Conservation (phyloP, 257 asterid genomes). For the Lantana camara region DNA sequence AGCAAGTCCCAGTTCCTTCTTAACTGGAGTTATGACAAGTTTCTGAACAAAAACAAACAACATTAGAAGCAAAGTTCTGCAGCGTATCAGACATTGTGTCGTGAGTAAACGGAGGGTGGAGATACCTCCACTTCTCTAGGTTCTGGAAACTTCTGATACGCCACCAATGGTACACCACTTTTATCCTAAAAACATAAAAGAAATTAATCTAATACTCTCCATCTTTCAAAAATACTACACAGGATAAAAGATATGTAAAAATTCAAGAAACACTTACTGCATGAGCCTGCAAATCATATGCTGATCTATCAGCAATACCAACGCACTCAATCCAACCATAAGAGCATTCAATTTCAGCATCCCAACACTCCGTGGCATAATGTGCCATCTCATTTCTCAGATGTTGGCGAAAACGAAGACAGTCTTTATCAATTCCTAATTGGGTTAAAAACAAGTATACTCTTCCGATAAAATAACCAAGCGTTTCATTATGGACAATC, state of each 20-base stretch:
- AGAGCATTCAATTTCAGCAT: slow-evolving; percentile 69
- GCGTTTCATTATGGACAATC: slow-evolving; percentile 61
- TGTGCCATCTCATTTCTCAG: slow-evolving; percentile 76
- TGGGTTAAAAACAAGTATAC: slow-evolving; percentile 59
- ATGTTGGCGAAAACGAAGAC: slow-evolving; percentile 67
- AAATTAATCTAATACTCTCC: not conserved
- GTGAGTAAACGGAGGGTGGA: slow-evolving; percentile 7
- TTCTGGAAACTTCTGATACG: slow-evolving; percentile 58
- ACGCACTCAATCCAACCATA: slow-evolving; percentile 81
- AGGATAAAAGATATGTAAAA: not conserved
- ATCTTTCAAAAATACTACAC: no score
- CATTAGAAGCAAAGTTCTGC: slow-evolving; percentile 12
- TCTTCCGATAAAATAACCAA: slow-evolving; percentile 65
- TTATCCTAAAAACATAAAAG: slow-evolving; percentile 41
- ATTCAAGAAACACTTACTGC: slow-evolving; percentile 38
- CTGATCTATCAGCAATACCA: slow-evolving; percentile 74
- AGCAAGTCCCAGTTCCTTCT: slow-evolving; percentile 67
- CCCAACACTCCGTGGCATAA: slow-evolving; percentile 79
- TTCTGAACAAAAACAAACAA: slow-evolving; percentile 45
- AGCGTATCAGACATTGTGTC: not conserved
- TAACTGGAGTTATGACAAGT: slow-evolving; percentile 55
- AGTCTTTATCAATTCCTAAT: slow-evolving; percentile 62
- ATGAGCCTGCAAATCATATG: slow-evolving; percentile 68
- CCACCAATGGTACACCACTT: slow-evolving; percentile 63
- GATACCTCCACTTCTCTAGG: slow-evolving; percentile 79